Percentiles rank a stretch among this genome's conserved stretches.
These are phyloP conservation scores for Aphanocladium album DNA, from an alignment of 2,329 filamentous ascomycete species.

Conservation along the genomic window DNA sequence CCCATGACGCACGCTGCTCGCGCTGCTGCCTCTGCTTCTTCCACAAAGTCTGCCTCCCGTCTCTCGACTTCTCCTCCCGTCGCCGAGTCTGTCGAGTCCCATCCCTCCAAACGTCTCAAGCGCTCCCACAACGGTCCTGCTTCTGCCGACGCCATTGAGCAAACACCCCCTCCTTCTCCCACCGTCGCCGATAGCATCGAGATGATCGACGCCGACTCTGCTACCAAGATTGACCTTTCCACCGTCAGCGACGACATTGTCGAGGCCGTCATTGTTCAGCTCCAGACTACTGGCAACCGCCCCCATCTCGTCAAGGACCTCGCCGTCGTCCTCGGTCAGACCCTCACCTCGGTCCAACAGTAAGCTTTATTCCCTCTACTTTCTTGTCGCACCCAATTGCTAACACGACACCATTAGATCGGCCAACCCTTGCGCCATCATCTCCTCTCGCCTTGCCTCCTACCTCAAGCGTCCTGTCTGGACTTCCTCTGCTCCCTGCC, in stretches of 20 bases:
- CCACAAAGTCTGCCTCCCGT: conserved; percentile 21
- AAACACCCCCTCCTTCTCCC: conserved; percentile 59
- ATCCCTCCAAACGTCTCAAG: conserved; percentile 66
- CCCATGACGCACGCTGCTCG: conserved; percentile 61
- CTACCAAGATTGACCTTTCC: conserved; percentile 55
- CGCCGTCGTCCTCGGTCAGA: conserved; percentile 69
- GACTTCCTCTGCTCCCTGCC: conserved; percentile 75
- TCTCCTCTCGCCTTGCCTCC: conserved; percentile 83
- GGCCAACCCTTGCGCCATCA: conserved; percentile 89
- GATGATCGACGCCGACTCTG: conserved; percentile 20
- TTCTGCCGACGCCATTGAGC: conserved; percentile 64
- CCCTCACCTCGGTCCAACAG: conserved; percentile 84
- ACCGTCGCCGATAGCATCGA: conserved; percentile 25
- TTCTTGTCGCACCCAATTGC: conserved; percentile 15
- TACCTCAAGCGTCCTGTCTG: conserved; percentile 84
- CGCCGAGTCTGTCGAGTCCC: conserved; percentile 29
- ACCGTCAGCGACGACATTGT: conserved; percentile 94
- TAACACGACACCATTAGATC: conserved; percentile 56
- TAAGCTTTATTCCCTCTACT: conserved; percentile 46
- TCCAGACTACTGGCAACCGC: conserved; percentile 84
- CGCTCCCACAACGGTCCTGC: conserved; percentile 59
- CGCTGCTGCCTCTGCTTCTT: conserved; percentile 43
- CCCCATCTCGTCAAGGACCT: conserved; percentile 95
- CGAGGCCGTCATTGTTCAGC: conserved; percentile 78
- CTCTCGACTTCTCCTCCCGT: conserved; percentile 15